Percentiles rank a stretch among this genome's conserved stretches.
Evolutionary conservation across 768 basidiomycete genomes (phyloP).

Genomic region (Boletus reticulatus): DNA sequence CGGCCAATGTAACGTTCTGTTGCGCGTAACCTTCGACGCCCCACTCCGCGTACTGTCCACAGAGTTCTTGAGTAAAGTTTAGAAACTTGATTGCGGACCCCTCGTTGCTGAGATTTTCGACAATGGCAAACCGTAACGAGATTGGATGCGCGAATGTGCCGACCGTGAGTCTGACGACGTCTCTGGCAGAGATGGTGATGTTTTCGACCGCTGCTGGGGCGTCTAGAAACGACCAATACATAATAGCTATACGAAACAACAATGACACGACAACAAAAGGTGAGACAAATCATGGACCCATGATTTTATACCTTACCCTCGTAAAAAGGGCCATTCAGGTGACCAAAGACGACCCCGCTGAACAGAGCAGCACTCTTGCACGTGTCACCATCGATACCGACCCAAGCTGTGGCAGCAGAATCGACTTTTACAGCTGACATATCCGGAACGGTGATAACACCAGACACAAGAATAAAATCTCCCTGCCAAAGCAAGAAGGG

Average conservation of each 20-base stretch:
- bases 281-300: background rate
- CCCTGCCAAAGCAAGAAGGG: background rate
- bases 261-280: background rate
- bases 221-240: background rate
- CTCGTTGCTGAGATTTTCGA: no score
- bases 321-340: background rate
- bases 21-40: background rate
- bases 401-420: background rate
- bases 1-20: no score
- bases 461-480: slow-evolving; percentile 1
- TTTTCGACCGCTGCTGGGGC: no score
- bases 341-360: background rate
- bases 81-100: no score
- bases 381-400: slow-evolving; percentile 8
- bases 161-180: no score
- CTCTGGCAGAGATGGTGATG: no score
- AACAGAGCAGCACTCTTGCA: background rate
- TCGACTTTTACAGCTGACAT: background rate
- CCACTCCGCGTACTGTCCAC: slow-evolving; percentile 12
- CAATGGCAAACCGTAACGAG: no score
- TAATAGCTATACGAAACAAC: background rate
- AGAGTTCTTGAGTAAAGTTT: background rate
- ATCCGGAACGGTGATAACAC: background rate
- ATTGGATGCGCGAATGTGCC: no score
- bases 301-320: background rate